A percentile compares a stretch with the other conserved stretches of the same genome.
Evolutionary conservation across 805 yeast species (phyloP).

Genomic region (Ogataea pignaliae): DNA sequence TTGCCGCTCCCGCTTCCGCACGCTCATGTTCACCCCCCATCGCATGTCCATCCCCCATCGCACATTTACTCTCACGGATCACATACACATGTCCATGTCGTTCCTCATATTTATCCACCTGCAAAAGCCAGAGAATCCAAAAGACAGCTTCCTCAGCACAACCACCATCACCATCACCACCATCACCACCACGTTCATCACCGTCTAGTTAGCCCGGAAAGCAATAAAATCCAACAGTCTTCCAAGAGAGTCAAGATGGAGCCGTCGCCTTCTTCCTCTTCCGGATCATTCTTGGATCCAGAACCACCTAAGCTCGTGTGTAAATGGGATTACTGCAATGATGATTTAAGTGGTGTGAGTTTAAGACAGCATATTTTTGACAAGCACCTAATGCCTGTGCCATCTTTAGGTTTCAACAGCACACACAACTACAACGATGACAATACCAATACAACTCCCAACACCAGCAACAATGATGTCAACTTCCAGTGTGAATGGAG

Average conservation of each 20-base stretch:
- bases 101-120: constrained; percentile 4
- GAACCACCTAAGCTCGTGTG: constrained; percentile 32
- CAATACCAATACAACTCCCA: no score
- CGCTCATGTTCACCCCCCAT: not conserved
- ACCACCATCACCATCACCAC: constrained; percentile 14
- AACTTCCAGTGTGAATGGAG: constrained; percentile 67
- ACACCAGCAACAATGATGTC: not conserved
- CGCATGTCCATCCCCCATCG: not conserved
- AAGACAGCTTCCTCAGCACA: constrained; percentile 13
- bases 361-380: constrained; percentile 50
- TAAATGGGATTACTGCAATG: constrained; percentile 65
- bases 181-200: constrained; percentile 2
- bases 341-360: constrained; percentile 31
- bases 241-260: not conserved
- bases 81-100: no score
- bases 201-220: constrained; percentile 9
- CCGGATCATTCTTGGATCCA: not conserved
- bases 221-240: not conserved
- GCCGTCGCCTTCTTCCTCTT: not conserved
- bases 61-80: no score
- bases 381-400: constrained; percentile 34
- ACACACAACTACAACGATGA: no score
- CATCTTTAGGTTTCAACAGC: no score
- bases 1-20: not conserved
- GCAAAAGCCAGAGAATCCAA: constrained; percentile 5